Conservation (phyloP, 2,329 filamentous ascomycete genomes). For the Ascochyta clinopodiicola region DNA sequence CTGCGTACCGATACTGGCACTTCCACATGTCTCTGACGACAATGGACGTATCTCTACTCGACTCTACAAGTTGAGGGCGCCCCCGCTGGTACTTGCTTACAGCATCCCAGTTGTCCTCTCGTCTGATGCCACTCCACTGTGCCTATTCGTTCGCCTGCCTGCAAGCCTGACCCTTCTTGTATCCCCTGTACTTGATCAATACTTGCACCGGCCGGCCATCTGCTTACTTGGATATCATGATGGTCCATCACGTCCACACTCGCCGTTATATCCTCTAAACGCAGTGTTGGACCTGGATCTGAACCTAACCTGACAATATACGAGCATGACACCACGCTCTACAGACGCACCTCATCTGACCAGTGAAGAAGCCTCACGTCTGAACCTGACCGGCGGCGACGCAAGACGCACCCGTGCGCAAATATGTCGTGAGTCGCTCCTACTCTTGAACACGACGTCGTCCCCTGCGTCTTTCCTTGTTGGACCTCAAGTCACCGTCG, state of each 20-base stretch:
- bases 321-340: slow-evolving; percentile 44
- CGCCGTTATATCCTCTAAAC: slow-evolving; percentile 40
- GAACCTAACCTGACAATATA: slow-evolving; percentile 26
- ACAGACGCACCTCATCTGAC: slow-evolving; percentile 32
- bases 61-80: slow-evolving; percentile 23
- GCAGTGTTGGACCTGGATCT: slow-evolving; percentile 27
- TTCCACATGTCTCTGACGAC: slow-evolving; percentile 10
- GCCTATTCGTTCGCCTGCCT: slow-evolving; percentile 45
- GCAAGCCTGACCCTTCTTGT: slow-evolving; percentile 47
- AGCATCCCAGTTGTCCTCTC: slow-evolving; percentile 42
- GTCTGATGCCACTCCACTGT: slow-evolving; percentile 31
- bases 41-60: slow-evolving; percentile 37
- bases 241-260: slow-evolving; percentile 45
- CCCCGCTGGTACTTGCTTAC: slow-evolving; percentile 43
- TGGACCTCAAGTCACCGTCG: slow-evolving; percentile 2
- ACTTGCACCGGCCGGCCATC: slow-evolving; percentile 41
- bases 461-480: slow-evolving; percentile 6
- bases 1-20: slow-evolving; percentile 39
- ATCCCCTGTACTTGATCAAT: slow-evolving; percentile 51
- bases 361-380: slow-evolving; percentile 40
- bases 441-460: slow-evolving; percentile 11
- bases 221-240: slow-evolving; percentile 48
- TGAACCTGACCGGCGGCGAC: slow-evolving; percentile 26
- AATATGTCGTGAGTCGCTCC: slow-evolving; percentile 50
- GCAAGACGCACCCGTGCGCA: slow-evolving; percentile 31